Percentiles rank a stretch among this genome's conserved stretches.
Evolutionary conservation across 2,329 filamentous ascomycete species (phyloP).

Genomic region (Apiospora pterosperma): DNA sequence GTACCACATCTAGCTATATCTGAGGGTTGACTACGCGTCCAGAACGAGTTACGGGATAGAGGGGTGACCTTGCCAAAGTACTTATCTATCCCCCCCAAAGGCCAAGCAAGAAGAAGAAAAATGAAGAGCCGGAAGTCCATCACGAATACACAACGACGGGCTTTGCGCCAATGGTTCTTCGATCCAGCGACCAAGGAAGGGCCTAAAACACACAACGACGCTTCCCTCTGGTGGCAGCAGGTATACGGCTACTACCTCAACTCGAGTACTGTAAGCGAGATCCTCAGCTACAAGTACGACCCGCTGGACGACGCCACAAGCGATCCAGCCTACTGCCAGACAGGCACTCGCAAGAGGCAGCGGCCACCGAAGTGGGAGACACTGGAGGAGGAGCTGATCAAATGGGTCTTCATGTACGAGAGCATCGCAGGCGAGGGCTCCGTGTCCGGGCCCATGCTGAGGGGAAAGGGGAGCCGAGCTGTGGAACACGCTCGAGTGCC

Average conservation of each 20-base stretch:
- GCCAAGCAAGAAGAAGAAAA: background rate
- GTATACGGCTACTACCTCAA: conserved; percentile 11
- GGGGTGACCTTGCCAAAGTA: background rate
- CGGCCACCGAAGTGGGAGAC: conserved; percentile 10
- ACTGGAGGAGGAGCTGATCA: conserved; percentile 11
- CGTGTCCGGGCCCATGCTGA: conserved; percentile 9
- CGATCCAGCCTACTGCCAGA: conserved; percentile 10
- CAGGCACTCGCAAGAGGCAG: conserved; percentile 9
- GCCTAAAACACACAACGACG: conserved; percentile 9
- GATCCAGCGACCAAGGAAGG: conserved; percentile 9
- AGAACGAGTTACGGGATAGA: background rate
- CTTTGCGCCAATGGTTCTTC: conserved; percentile 10
- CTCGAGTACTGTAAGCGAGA: conserved; percentile 10
- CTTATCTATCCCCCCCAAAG: background rate
- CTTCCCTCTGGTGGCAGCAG: conserved; percentile 10
- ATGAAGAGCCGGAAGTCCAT: conserved; percentile 11
- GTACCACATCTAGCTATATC: background rate
- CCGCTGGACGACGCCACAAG: conserved; percentile 4
- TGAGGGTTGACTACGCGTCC: background rate
- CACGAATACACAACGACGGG: conserved; percentile 9
- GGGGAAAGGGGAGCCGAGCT: conserved; percentile 7
- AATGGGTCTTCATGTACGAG: conserved; percentile 11
- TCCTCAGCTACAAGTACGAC: conserved; percentile 11
- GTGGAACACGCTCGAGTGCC: conserved; percentile 11
- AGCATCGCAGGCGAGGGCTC: conserved; percentile 7